Conservation (phyloP, 2,329 filamentous ascomycete genomes). For the Monilinia fructicola region DNA sequence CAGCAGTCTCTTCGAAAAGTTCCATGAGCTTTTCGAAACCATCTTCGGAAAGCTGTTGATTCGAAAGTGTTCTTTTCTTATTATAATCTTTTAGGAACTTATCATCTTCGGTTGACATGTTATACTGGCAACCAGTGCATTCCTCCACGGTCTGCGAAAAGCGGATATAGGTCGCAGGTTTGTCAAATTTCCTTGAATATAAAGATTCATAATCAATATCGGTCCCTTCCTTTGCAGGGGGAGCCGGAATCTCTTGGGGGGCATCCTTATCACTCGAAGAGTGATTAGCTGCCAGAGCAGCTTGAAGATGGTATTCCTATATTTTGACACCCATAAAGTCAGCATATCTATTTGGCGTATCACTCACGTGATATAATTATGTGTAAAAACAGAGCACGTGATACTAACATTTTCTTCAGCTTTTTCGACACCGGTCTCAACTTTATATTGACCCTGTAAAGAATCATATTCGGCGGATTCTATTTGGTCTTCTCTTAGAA, state of each 20-base stretch:
- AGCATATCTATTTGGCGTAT: slow-evolving; percentile 6
- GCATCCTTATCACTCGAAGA: slow-evolving; percentile 34
- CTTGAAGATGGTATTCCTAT: slow-evolving; percentile 43
- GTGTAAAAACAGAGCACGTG: slow-evolving; percentile 27
- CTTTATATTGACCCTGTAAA: slow-evolving; percentile 75
- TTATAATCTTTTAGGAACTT: slow-evolving; percentile 83
- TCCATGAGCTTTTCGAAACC: slow-evolving; percentile 93
- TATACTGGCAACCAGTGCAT: slow-evolving; percentile 85
- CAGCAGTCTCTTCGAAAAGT: slow-evolving; percentile 86
- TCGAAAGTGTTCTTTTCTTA: slow-evolving; percentile 60
- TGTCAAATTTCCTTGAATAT: slow-evolving; percentile 75
- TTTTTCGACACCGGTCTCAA: slow-evolving; percentile 95
- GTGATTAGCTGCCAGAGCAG: slow-evolving; percentile 35
- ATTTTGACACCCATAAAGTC: slow-evolving; percentile 14
- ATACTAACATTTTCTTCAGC: slow-evolving; percentile 91
- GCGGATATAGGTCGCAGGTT: slow-evolving; percentile 91
- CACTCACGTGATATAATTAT: slow-evolving; percentile 31
- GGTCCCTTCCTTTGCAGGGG: slow-evolving; percentile 60
- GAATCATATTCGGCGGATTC: slow-evolving; percentile 75
- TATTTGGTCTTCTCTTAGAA: slow-evolving; percentile 88
- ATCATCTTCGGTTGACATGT: slow-evolving; percentile 90
- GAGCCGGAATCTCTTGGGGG: slow-evolving; percentile 56
- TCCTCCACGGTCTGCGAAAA: slow-evolving; percentile 99
- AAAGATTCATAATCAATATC: slow-evolving; percentile 82
- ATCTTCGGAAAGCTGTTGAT: slow-evolving; percentile 75